Percentiles rank a stretch among this genome's conserved stretches.
phyloP scores from a whole-genome alignment of 306 rosid species.

The Pachyrhizus erosus region DNA sequence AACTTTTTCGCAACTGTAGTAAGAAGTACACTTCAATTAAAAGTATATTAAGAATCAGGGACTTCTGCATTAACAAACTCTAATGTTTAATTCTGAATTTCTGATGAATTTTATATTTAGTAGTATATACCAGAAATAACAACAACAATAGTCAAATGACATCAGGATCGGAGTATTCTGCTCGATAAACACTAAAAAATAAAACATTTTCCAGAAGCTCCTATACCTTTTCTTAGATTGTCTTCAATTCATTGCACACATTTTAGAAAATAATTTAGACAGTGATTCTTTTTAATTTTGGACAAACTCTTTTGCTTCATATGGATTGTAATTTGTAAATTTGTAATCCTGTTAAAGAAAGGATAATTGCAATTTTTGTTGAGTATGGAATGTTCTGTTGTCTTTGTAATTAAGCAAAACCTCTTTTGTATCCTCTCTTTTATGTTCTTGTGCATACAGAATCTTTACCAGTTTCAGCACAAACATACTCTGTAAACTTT shows the following conservation, averaged over 20 bases:
- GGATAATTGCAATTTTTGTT: neutral
- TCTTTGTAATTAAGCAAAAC: too few relatives aligned
- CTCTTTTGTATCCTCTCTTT: too few relatives aligned
- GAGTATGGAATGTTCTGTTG: too few relatives aligned
- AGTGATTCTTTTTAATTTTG: neutral
- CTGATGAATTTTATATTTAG: conserved; percentile 5
- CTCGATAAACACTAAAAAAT: neutral
- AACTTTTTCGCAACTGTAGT: neutral
- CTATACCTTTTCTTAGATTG: neutral
- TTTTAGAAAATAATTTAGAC: neutral
- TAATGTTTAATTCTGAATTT: neutral
- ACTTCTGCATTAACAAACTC: conserved; percentile 1
- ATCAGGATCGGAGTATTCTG: neutral
- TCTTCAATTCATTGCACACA: neutral
- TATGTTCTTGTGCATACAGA: neutral
- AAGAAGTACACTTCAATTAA: too few relatives aligned
- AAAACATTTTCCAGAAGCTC: neutral
- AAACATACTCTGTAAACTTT: conserved; percentile 1
- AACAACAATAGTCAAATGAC: neutral
- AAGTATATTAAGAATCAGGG: neutral
- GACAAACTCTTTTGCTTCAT: neutral
- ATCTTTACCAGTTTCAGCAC: neutral
- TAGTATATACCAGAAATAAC: neutral
- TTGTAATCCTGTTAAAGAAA: neutral
- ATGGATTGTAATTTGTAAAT: neutral